A percentile compares a stretch with the other conserved stretches of the same genome.
Conservation (phyloP, 139 green algal genomes). For the Chlamydomonas sphaeroides region DNA sequence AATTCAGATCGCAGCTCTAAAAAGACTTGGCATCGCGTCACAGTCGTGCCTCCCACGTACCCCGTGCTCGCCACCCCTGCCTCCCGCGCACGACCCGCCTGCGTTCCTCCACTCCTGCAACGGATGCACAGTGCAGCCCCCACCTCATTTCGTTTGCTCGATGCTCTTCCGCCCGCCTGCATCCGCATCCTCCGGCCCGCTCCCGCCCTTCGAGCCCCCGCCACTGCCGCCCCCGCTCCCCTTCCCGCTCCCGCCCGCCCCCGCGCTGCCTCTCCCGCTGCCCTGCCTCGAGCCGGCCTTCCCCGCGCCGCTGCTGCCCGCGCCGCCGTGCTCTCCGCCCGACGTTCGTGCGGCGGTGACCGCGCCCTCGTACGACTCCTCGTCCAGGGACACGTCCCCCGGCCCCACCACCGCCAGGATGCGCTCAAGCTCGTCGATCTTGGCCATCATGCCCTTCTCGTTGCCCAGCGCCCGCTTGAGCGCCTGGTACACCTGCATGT, state of each 20-base stretch:
- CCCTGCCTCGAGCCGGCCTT: too few species aligned
- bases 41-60: too few species aligned
- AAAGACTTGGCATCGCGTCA: too few species aligned
- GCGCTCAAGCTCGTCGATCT: slow-evolving; percentile 50
- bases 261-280: too few species aligned
- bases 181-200: too few species aligned
- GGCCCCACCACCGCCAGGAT: slow-evolving; percentile 44
- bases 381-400: slow-evolving; percentile 27
- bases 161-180: too few species aligned
- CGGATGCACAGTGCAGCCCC: too few species aligned
- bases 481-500: slow-evolving; percentile 44
- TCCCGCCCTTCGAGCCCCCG: not conserved
- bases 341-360: not conserved
- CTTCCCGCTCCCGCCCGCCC: not conserved
- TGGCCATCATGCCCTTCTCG: slow-evolving; percentile 32
- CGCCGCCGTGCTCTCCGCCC: not conserved
- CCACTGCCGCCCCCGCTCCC: not conserved
- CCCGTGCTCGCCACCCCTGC: too few species aligned
- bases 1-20: too few species aligned
- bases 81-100: too few species aligned
- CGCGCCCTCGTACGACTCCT: slow-evolving; percentile 12
- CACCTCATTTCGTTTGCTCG: too few species aligned
- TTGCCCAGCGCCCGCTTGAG: slow-evolving; percentile 44
- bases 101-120: too few species aligned
- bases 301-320: not conserved